A percentile compares a stretch with the other conserved stretches of the same genome.
These are phyloP conservation scores for Pseudozyma sp. DNA, from an alignment of 1,284 basidiomycete species.

Conservation along the genomic window DNA sequence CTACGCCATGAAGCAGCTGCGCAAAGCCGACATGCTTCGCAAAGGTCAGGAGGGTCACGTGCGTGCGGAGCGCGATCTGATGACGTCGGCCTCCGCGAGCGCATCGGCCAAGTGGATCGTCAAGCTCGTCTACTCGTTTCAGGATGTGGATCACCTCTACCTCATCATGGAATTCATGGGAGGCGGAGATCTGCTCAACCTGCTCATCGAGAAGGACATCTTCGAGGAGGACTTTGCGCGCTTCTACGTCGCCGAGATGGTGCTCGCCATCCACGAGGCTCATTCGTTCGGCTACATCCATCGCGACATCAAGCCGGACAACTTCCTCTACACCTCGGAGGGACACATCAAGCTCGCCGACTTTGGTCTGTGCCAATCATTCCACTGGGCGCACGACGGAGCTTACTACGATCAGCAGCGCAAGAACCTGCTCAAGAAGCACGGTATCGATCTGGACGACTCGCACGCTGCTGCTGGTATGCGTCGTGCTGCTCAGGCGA, in stretches of 20 bases:
- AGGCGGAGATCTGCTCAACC: conserved; percentile 92
- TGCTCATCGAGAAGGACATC: conserved; percentile 91
- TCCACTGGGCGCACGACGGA: conserved; percentile 68
- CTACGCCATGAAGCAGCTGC: conserved; percentile 95
- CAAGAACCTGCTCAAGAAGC: conserved; percentile 85
- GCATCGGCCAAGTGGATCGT: conserved; percentile 80
- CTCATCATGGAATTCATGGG: conserved; percentile 90
- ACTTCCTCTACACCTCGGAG: conserved; percentile 90
- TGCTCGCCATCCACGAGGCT: conserved; percentile 92
- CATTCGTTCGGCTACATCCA: conserved; percentile 96
- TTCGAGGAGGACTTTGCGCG: conserved; percentile 93
- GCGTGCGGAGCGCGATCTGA: conserved; percentile 86
- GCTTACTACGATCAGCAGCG: conserved; percentile 90
- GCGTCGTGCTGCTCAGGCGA: conserved; percentile 29
- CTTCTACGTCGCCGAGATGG: conserved; percentile 98
- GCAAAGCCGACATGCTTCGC: conserved; percentile 95
- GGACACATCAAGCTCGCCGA: conserved; percentile 95
- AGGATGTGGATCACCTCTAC: conserved; percentile 82
- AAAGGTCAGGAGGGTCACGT: conserved; percentile 98
- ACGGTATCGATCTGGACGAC: conserved; percentile 91
- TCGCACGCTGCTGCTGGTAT: conserved; percentile 72
- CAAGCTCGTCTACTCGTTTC: conserved; percentile 82
- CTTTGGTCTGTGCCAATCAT: conserved; percentile 80
- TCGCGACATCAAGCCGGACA: conserved; percentile 95
- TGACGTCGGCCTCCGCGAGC: conserved; percentile 75